phyloP scores from a whole-genome alignment of 2,329 filamentous ascomycete species.

The Penicillium expansum region DNA sequence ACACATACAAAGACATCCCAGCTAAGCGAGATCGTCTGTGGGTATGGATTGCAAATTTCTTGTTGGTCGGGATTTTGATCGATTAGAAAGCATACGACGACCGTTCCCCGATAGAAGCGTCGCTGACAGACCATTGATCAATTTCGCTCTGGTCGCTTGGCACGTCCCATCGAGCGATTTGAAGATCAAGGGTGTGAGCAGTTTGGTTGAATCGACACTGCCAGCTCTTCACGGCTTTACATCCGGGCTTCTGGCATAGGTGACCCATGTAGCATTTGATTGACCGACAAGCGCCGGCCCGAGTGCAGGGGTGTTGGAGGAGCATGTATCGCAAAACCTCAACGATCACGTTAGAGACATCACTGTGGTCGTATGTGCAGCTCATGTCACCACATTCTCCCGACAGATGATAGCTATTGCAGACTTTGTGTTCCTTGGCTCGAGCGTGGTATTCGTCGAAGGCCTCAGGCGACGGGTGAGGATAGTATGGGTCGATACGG shows the following conservation, averaged over 20 bases:
- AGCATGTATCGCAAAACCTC: conserved; percentile 48
- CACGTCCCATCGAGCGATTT: conserved; percentile 22
- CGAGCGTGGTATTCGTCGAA: conserved; percentile 42
- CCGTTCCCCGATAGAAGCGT: conserved; percentile 11
- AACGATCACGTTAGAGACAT: conserved; percentile 40
- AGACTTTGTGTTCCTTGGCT: conserved; percentile 44
- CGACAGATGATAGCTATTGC: conserved; percentile 50
- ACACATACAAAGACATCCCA: conserved; percentile 12
- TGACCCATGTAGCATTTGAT: conserved; percentile 50
- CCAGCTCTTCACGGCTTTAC: conserved; percentile 30
- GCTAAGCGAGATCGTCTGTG: conserved; percentile 5
- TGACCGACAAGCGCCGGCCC: conserved; percentile 43
- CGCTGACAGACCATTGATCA: conserved; percentile 18
- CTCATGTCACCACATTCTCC: conserved; percentile 37
- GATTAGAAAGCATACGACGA: conserved; percentile 5
- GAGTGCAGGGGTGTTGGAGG: conserved; percentile 44
- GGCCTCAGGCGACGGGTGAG: conserved; percentile 37
- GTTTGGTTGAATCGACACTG: conserved; percentile 31
- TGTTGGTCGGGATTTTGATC: not conserved
- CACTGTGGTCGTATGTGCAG: conserved; percentile 49
- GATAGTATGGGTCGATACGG: conserved; percentile 48
- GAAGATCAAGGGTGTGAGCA: conserved; percentile 28
- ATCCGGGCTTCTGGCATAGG: conserved; percentile 35
- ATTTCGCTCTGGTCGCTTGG: conserved; percentile 22
- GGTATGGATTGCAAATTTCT: not conserved